phyloP scores from a whole-genome alignment of 225 moss, liverwort and hornwort species.

The Polytrichum formosum region DNA sequence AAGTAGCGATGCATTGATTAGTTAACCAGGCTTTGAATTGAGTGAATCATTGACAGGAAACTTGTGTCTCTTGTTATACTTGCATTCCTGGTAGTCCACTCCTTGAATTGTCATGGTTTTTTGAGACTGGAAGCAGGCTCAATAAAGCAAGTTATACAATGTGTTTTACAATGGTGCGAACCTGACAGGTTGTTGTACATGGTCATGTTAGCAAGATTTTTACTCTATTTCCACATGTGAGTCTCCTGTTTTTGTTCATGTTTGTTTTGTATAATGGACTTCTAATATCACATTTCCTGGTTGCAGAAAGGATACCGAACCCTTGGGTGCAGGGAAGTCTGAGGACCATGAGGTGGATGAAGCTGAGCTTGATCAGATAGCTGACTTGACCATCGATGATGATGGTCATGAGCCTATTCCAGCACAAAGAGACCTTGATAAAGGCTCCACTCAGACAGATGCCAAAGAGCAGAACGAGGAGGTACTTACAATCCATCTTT shows the following conservation, averaged over 20 bases:
- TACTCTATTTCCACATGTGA: background rate
- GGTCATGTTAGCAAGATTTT: background rate
- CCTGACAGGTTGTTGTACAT: background rate
- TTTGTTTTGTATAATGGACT: background rate
- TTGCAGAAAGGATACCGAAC: conserved; percentile 36
- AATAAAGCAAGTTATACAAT: background rate
- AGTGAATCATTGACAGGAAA: background rate
- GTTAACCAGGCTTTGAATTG: no score
- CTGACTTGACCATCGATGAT: conserved; percentile 38
- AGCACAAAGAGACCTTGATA: conserved; percentile 16
- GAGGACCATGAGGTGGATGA: conserved; percentile 44
- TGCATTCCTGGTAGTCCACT: background rate
- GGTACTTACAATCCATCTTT: conserved; percentile 22
- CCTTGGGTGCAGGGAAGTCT: conserved; percentile 25
- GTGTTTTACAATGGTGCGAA: background rate
- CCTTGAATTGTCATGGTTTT: background rate
- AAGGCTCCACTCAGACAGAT: conserved; percentile 20
- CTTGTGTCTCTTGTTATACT: background rate
- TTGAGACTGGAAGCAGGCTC: background rate
- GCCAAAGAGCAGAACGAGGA: conserved; percentile 52
- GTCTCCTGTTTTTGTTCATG: background rate
- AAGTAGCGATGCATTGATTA: background rate
- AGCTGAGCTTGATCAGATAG: conserved; percentile 45
- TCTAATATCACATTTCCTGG: background rate
- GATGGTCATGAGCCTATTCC: conserved; percentile 23